Base-by-base conservation (phyloP, 2,329 filamentous ascomycete species). In the Xylaria sp. region DNA sequence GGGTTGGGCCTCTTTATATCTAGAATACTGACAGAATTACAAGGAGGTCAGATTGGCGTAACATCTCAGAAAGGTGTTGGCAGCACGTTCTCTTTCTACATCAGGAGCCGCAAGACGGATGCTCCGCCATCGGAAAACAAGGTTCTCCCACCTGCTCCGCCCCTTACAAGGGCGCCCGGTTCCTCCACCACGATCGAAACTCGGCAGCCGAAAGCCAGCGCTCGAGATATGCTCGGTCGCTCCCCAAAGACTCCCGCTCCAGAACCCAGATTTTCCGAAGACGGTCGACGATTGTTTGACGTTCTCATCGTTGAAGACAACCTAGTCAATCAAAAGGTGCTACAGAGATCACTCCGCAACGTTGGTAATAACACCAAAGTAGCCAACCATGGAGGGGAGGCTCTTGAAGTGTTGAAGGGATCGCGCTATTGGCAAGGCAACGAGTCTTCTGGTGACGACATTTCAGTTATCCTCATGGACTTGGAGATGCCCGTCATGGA, bases 401-500 rank as follows among this genome's bases (percentile, higher is more conserved):
- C 89, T 0, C 80, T 91, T 1, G 86, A 90, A 58, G 83, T 85
- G 54, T 76, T 91, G 41, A 82, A 86, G 68, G 83, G 81, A 58
- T 89, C 88, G 9, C 82, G 83, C 6, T 89, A 87, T 76, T 89
- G 88, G 88, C 76, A 78, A 25, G 84, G 84, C 15, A 80, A 84
- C 9, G 83, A 84, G 70, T 68, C 78, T 18, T 80, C 82, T 15
- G 85, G 85, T 2, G 80, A 84, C 9, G 85, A 89, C 57, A 85
- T 92, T 28, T 88, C 89, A 9, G 84, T 94, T 55, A 90, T 94
- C 13, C 80, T 94, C 6, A 94, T 94, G 92, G 92, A 94, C 76
- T 84, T 94, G 57, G 92, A 94, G 76, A 94, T 94, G 92, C 92
- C 92, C 0, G 86, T 94, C 52, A 94, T 94, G 92, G 91, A 94